Conservation (phyloP, 2,329 filamentous ascomycete genomes). For the Colletotrichum tabaci region DNA sequence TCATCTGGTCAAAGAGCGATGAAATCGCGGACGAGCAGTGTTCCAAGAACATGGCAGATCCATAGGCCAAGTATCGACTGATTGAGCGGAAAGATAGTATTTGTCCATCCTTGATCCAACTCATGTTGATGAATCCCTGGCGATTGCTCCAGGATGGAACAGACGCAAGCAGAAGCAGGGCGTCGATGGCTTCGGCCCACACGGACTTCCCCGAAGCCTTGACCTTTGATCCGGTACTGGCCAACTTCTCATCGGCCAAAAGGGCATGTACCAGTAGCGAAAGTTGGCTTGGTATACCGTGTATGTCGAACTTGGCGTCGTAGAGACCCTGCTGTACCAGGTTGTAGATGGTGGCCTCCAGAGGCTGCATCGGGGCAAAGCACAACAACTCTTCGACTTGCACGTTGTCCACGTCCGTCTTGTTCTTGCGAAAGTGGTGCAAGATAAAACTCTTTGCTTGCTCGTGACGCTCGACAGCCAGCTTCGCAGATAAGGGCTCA, state of each 20-base stretch:
- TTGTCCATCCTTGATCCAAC: neutral
- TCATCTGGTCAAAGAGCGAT: slow-evolving; percentile 44
- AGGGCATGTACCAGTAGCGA: neutral
- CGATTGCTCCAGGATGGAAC: neutral
- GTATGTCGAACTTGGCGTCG: slow-evolving; percentile 48
- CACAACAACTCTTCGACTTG: slow-evolving; percentile 46
- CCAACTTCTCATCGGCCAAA: neutral
- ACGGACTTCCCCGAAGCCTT: slow-evolving; percentile 16
- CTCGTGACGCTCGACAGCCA: slow-evolving; percentile 53
- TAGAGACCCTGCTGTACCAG: slow-evolving; percentile 50
- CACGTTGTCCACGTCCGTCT: slow-evolving; percentile 47
- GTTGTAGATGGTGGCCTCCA: slow-evolving; percentile 48
- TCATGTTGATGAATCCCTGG: neutral
- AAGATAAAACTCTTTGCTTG: slow-evolving; percentile 52
- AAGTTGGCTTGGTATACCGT: slow-evolving; percentile 31
- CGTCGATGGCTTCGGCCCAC: slow-evolving; percentile 27
- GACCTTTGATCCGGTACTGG: neutral
- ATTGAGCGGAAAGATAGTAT: neutral
- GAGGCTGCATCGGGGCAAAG: slow-evolving; percentile 46
- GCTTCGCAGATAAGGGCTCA: slow-evolving; percentile 52
- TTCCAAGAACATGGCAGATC: neutral
- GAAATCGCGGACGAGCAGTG: slow-evolving; percentile 36
- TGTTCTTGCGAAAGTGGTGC: slow-evolving; percentile 51
- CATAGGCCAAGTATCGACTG: neutral
- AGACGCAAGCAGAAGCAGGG: slow-evolving; percentile 23